Evolutionary conservation across 352 stramenopile species (phyloP).

Genomic region (Halophytophthora polymorphica): DNA sequence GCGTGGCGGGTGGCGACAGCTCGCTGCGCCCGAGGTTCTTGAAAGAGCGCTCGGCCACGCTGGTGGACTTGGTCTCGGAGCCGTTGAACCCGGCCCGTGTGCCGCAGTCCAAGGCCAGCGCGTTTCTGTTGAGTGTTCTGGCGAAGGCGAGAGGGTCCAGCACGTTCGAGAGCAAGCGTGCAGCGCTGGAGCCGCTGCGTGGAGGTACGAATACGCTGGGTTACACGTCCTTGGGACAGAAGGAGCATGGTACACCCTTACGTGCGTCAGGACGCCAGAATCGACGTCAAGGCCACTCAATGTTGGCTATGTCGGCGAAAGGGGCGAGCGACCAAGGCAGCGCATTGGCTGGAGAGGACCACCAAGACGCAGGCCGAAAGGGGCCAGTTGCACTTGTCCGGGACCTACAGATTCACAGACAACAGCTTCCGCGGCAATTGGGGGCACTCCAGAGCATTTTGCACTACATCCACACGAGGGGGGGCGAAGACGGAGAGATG

Average conservation of each 20-base stretch:
- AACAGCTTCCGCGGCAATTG: slow-evolving; percentile 38
- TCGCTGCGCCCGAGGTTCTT: slow-evolving; percentile 41
- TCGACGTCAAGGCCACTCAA: slow-evolving; percentile 13
- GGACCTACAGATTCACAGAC: slow-evolving; percentile 30
- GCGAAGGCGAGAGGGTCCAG: slow-evolving; percentile 27
- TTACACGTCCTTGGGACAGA: slow-evolving; percentile 22
- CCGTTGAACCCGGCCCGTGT: slow-evolving; percentile 6
- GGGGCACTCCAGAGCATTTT: slow-evolving; percentile 37
- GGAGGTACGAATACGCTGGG: slow-evolving; percentile 22
- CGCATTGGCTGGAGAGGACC: slow-evolving; percentile 11
- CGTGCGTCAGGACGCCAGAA: slow-evolving; percentile 11
- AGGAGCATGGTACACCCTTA: slow-evolving; percentile 28
- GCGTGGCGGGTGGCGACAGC: slow-evolving; percentile 32
- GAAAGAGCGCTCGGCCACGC: slow-evolving; percentile 50
- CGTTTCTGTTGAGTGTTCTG: slow-evolving; percentile 52
- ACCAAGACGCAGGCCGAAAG: slow-evolving; percentile 15
- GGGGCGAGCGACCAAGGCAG: slow-evolving; percentile 1
- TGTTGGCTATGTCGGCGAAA: slow-evolving; percentile 1
- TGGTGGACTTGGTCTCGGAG: slow-evolving; percentile 24
- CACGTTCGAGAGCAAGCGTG: slow-evolving; percentile 17
- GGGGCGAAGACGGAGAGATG: slow-evolving; percentile 21
- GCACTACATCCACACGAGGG: slow-evolving; percentile 26
- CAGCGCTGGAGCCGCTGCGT: slow-evolving; percentile 19
- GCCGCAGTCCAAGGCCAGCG: slow-evolving; percentile 52
- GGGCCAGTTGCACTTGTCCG: slow-evolving; percentile 24